These are phyloP conservation scores for Salvia rosmarinus DNA, from an alignment of 257 asterid species.

Conservation along the genomic window DNA sequence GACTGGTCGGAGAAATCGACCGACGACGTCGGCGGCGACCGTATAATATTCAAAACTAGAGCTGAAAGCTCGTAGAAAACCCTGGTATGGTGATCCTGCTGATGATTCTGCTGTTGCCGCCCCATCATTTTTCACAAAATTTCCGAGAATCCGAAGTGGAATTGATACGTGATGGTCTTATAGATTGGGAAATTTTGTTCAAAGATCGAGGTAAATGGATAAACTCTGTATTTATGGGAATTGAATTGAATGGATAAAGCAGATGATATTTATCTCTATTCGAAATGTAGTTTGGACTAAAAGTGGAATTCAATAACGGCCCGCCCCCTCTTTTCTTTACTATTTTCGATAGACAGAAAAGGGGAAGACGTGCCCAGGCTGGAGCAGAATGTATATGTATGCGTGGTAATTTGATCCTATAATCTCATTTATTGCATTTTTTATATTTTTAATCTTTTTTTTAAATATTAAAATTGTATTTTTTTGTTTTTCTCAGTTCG, in stretches of 20 bases:
- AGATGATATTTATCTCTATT: slow-evolving; percentile 36
- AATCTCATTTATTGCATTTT: too few species aligned
- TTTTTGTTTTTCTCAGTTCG: too few species aligned
- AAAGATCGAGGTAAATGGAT: slow-evolving; percentile 62
- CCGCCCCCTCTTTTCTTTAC: neutral
- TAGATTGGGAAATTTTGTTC: slow-evolving; percentile 25
- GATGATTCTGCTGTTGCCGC: slow-evolving; percentile 35
- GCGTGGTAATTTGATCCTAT: too few species aligned
- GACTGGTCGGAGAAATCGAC: slow-evolving; percentile 37
- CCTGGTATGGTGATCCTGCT: slow-evolving; percentile 46
- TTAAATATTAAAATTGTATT: too few species aligned
- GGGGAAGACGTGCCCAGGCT: neutral
- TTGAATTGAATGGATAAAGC: slow-evolving; percentile 24
- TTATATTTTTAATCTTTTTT: too few species aligned
- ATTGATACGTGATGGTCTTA: neutral
- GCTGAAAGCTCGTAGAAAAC: slow-evolving; percentile 50
- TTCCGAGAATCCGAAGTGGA: neutral
- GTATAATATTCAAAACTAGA: slow-evolving; percentile 45
- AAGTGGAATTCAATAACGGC: neutral
- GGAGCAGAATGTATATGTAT: too few species aligned
- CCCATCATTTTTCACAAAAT: slow-evolving; percentile 38
- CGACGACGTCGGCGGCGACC: slow-evolving; percentile 45
- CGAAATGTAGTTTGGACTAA: neutral
- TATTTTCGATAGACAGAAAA: neutral
- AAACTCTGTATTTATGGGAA: slow-evolving; percentile 30